Evolutionary conservation across 208 protist genomes (phyloP), one percentile per base, ranked within the genome.

Genomic region (Angomonas ambiguus): DNA sequence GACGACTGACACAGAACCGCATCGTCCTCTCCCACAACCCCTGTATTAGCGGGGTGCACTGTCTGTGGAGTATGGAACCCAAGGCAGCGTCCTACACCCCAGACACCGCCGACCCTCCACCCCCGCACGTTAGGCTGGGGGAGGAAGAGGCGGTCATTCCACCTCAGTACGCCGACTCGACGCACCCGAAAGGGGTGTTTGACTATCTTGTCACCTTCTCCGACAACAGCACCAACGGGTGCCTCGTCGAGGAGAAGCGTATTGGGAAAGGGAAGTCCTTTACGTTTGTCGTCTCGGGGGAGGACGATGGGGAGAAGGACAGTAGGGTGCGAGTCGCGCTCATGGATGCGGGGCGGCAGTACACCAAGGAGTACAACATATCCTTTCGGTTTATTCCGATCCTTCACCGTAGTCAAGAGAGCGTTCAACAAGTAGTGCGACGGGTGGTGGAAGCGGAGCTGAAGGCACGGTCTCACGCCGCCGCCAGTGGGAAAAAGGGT

Each of bases 161-260:
- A 8, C 3, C 22, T 5, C 35, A 56, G n/a, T 8, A 25, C 10
- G 49, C n/a, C 38, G 13, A 18, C 38, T 18, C 38, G 38, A 11
- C 13, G 13, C 13, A 11, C 18, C 38, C 38, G 11, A 8, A 16
- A 25, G 6, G 6, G 5, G 49, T 30, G n/a, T 30, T 24, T 35
- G 24, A 35, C 2, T 42, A 38, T 1, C n/a, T 30, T 28, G 55
- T 86, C 6, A 13, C 73, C 3, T 45, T 88, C 16, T 75, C 76
- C n/a, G 81, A 88, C 67, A 69, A 67, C 62, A 88, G 81, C 78
- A 80, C 51, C n/a, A 91, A 91, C 56, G 77, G 79, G 5, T 79
- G 75, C 58, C 2, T 64, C 8, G 72, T 87, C 30, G 76, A 82
- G 25, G 72, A 76, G 6, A 3, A 11, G 27, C 13, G 22, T 10